Evolutionary conservation across 2,329 filamentous ascomycete genomes (phyloP).

Genomic region (Phialocephala subalpina): DNA sequence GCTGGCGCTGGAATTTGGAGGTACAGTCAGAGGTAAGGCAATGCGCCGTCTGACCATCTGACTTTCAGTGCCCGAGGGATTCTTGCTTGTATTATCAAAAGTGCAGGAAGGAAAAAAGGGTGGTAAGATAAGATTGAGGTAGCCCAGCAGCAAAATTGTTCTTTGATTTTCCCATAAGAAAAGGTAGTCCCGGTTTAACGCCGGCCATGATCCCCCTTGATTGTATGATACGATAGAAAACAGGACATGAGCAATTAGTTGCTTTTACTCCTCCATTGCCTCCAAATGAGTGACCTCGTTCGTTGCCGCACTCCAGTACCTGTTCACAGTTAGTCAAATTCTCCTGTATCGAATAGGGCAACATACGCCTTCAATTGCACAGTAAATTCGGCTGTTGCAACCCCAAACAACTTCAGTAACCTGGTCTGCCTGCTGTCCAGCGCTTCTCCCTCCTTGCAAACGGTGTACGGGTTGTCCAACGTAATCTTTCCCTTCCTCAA

Average conservation of each 20-base stretch:
- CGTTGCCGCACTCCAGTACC: slow-evolving; percentile 68
- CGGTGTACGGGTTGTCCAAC: slow-evolving; percentile 58
- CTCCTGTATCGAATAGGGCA: background rate
- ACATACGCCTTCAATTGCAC: slow-evolving; percentile 78
- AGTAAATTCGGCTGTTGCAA: slow-evolving; percentile 90
- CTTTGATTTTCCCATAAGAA: slow-evolving; percentile 39
- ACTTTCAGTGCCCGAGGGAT: slow-evolving; percentile 34
- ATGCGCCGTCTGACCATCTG: slow-evolving; percentile 41
- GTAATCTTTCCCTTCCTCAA: slow-evolving; percentile 89
- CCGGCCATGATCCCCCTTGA: slow-evolving; percentile 39
- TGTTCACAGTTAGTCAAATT: slow-evolving; percentile 41
- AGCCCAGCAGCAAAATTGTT: slow-evolving; percentile 40
- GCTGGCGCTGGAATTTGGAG: slow-evolving; percentile 45
- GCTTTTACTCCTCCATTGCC: slow-evolving; percentile 52
- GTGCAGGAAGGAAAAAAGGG: slow-evolving; percentile 23
- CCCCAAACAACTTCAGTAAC: slow-evolving; percentile 90
- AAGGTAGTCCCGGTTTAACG: slow-evolving; percentile 44
- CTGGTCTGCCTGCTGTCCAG: slow-evolving; percentile 93
- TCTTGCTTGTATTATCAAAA: slow-evolving; percentile 44
- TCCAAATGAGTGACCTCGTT: slow-evolving; percentile 66
- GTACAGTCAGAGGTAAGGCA: slow-evolving; percentile 65
- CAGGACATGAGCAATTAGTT: slow-evolving; percentile 26
- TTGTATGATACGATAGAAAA: slow-evolving; percentile 45
- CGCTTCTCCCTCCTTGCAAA: slow-evolving; percentile 86
- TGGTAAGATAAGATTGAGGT: slow-evolving; percentile 40